Evolutionary conservation across 768 basidiomycete genomes (phyloP).

Genomic region (Austroboletus festivus): DNA sequence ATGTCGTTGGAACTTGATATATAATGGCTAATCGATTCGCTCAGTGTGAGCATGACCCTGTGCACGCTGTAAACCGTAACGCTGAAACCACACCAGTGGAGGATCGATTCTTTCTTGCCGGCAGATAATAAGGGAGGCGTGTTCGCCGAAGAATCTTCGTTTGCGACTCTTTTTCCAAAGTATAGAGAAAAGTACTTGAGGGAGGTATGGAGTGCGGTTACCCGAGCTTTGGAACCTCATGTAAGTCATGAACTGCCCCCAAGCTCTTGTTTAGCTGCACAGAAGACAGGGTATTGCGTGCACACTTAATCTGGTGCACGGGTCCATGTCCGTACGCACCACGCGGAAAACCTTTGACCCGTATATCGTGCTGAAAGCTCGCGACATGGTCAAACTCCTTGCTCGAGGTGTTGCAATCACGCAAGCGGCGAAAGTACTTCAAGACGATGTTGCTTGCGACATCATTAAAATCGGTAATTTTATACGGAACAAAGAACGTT

Average conservation of each 20-base stretch:
- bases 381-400: constrained; percentile 93
- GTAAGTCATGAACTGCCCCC: constrained; percentile 40
- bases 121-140: constrained; percentile 77
- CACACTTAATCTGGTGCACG: constrained; percentile 91
- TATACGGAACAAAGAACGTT: constrained; percentile 93
- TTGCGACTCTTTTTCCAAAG: constrained; percentile 97
- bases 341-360: constrained; percentile 98
- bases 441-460: constrained; percentile 89
- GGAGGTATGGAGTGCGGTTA: constrained; percentile 92
- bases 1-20: constrained; percentile 2
- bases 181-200: constrained; percentile 96
- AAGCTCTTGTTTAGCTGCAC: background rate
- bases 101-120: constrained; percentile 73
- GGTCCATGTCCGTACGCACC: constrained; percentile 95
- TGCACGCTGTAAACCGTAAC: background rate
- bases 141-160: constrained; percentile 95
- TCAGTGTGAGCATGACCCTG: constrained; percentile 42
- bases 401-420: constrained; percentile 85
- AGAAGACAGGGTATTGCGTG: constrained; percentile 74
- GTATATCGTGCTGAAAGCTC: constrained; percentile 91
- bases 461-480: constrained; percentile 97
- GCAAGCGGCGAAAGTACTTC: constrained; percentile 86
- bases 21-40: background rate
- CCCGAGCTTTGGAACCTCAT: constrained; percentile 75
- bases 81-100: constrained; percentile 62